Evolutionary conservation across 2,329 filamentous ascomycete species (phyloP).

Genomic region (Trichoderma koningiopsis): DNA sequence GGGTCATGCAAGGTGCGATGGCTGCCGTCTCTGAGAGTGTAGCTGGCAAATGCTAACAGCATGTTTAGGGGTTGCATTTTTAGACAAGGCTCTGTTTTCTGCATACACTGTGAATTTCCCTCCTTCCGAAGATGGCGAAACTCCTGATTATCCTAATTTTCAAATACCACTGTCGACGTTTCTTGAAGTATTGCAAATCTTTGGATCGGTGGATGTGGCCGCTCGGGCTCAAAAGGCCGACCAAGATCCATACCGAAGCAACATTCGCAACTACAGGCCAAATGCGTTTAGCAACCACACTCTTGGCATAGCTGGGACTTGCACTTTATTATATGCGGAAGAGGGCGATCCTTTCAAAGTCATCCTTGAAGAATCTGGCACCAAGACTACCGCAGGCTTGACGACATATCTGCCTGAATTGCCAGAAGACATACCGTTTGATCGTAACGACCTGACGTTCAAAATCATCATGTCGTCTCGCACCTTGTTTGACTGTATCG

Average conservation of each 20-base stretch:
- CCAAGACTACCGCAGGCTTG: conserved; percentile 87
- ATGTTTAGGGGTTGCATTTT: conserved; percentile 62
- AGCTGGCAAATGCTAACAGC: conserved; percentile 22
- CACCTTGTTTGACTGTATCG: conserved; percentile 70
- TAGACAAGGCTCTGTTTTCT: conserved; percentile 87
- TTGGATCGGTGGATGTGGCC: conserved; percentile 76
- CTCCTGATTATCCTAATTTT: conserved; percentile 65
- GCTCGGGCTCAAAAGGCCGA: conserved; percentile 60
- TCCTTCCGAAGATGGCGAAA: conserved; percentile 41
- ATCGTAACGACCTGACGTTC: conserved; percentile 75
- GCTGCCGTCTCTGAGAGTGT: background rate
- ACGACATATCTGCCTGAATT: conserved; percentile 81
- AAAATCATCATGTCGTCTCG: conserved; percentile 92
- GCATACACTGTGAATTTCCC: conserved; percentile 71
- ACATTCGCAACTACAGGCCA: conserved; percentile 61
- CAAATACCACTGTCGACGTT: conserved; percentile 85
- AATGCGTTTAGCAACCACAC: conserved; percentile 83
- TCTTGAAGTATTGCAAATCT: conserved; percentile 93
- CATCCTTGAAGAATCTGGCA: conserved; percentile 80
- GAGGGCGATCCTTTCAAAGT: conserved; percentile 80
- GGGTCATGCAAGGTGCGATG: conserved; percentile 81
- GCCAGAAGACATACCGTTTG: conserved; percentile 83
- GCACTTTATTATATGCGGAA: conserved; percentile 75
- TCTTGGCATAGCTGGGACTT: conserved; percentile 82
- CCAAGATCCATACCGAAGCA: conserved; percentile 62